These are phyloP conservation scores for Alternaria atra DNA, from an alignment of 2,329 filamentous ascomycete species.

Conservation along the genomic window DNA sequence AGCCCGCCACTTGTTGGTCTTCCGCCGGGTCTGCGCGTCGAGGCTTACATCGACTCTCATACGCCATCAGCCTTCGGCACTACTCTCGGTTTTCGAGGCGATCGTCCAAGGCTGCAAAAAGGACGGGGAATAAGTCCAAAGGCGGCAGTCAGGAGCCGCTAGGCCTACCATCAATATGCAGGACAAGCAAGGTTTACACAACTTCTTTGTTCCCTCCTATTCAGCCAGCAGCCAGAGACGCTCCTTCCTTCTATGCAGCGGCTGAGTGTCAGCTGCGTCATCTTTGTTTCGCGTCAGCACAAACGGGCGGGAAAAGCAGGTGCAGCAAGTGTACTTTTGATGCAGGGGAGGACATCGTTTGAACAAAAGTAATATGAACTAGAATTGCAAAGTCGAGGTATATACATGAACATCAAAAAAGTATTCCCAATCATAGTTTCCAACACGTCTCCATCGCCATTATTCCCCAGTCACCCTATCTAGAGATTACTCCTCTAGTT, in stretches of 20 bases:
- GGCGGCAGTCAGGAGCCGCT: neutral
- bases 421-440: neutral
- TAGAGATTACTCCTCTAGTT: neutral
- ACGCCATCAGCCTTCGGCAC: neutral
- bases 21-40: constrained; percentile 11
- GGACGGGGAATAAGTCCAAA: neutral
- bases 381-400: constrained; percentile 12
- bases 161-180: neutral
- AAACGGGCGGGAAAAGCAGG: neutral
- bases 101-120: neutral
- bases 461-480: neutral
- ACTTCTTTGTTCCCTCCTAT: neutral
- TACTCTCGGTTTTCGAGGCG: neutral
- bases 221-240: neutral
- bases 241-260: constrained; percentile 2
- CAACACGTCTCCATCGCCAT: neutral
- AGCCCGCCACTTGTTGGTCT: constrained; percentile 16
- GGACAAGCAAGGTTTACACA: neutral
- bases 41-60: neutral
- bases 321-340: neutral
- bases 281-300: neutral
- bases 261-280: neutral
- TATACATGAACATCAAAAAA: constrained; percentile 19
- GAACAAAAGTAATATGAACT: constrained; percentile 5
- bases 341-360: neutral